A percentile compares a stretch with the other conserved stretches of the same genome.
phyloP scores from a whole-genome alignment of 441 rosid species.

The Adansonia gregorii region DNA sequence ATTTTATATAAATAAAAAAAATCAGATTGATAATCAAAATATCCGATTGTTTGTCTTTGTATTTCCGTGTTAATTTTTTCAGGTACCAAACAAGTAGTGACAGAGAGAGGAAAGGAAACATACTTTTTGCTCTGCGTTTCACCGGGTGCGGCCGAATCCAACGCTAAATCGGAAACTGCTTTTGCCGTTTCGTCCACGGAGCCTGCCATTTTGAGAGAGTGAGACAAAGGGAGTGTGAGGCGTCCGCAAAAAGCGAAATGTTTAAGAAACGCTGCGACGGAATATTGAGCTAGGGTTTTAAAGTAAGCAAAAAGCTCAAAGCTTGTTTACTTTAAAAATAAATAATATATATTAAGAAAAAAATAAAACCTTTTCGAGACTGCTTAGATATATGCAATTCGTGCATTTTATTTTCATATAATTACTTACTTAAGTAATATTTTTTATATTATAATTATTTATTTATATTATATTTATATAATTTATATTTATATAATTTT shows the following conservation, averaged over 20 bases:
- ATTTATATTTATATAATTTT: too few relatives aligned
- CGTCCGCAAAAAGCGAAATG: background rate
- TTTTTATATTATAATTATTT: too few relatives aligned
- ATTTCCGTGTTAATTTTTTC: background rate
- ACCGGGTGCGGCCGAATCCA: constrained; percentile 38
- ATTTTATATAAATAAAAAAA: background rate
- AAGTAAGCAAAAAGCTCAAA: background rate
- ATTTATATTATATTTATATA: too few relatives aligned
- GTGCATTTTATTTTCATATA: too few relatives aligned
- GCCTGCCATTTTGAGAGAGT: constrained; percentile 28
- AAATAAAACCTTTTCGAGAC: too few relatives aligned
- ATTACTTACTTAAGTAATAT: too few relatives aligned
- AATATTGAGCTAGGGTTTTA: constrained; percentile 19
- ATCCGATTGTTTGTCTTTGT: background rate
- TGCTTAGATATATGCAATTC: too few relatives aligned
- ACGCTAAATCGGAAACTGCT: constrained; percentile 33
- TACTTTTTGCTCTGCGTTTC: constrained; percentile 64
- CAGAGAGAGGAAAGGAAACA: background rate
- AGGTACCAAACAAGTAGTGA: background rate
- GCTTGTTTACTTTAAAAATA: too few relatives aligned
- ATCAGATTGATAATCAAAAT: background rate
- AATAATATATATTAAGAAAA: too few relatives aligned
- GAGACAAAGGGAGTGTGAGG: background rate
- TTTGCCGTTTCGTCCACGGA: constrained; percentile 34
- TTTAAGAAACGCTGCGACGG: background rate